phyloP scores from a whole-genome alignment of 768 basidiomycete species.

The Mrakia frigida region DNA sequence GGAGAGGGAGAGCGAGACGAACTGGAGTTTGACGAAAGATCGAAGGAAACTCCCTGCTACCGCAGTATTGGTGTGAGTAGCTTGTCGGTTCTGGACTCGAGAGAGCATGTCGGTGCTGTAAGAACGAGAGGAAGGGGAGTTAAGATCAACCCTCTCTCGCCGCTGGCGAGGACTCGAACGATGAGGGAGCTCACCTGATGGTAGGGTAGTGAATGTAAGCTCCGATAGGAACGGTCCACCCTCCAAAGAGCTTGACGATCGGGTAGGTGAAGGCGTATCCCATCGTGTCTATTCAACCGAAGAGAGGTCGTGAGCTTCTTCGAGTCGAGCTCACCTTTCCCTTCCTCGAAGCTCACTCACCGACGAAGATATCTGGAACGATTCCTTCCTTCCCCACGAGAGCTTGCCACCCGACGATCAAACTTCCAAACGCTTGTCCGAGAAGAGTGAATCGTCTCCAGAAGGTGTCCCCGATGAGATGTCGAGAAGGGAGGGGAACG shows the following conservation, averaged over 20 bases:
- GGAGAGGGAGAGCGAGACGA: constrained; percentile 35
- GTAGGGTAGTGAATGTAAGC: constrained; percentile 96
- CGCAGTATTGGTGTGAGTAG: constrained; percentile 60
- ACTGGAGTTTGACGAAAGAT: constrained; percentile 63
- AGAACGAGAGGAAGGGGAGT: background rate
- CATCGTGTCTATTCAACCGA: constrained; percentile 71
- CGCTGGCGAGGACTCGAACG: background rate
- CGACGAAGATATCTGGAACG: constrained; percentile 85
- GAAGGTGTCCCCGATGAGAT: constrained; percentile 68
- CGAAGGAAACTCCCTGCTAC: constrained; percentile 57
- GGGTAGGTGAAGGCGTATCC: constrained; percentile 94
- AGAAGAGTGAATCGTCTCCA: constrained; percentile 90
- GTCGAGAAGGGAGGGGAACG: constrained; percentile 66
- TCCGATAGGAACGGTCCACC: constrained; percentile 60
- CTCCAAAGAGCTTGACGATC: constrained; percentile 59
- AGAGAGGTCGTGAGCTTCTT: background rate
- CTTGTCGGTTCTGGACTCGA: constrained; percentile 60
- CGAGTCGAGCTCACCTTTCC: constrained; percentile 1
- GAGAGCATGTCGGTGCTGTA: constrained; percentile 79
- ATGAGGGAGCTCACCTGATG: constrained; percentile 48
- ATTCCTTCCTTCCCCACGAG: constrained; percentile 54
- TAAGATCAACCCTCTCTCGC: background rate
- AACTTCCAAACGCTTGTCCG: constrained; percentile 84
- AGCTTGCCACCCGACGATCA: constrained; percentile 77
- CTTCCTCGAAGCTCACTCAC: constrained; percentile 47